A percentile compares a stretch with the other conserved stretches of the same genome.
These are phyloP conservation scores for Tubosaeta sp. DNA, from an alignment of 768 basidiomycete species.

Conservation along the genomic window DNA sequence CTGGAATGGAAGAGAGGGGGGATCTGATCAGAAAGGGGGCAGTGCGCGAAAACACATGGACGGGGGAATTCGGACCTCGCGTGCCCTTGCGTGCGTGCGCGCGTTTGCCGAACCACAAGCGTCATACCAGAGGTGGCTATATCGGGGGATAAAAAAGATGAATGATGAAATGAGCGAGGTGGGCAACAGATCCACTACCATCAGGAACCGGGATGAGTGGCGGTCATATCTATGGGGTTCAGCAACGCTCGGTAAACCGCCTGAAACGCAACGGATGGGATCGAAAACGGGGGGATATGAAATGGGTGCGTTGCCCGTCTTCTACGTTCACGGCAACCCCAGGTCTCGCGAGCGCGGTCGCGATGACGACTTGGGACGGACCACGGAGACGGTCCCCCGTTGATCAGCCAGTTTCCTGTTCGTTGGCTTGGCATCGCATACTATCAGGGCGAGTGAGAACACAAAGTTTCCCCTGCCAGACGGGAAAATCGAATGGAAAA, in stretches of 20 bases:
- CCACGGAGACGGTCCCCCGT: slow-evolving; percentile 30
- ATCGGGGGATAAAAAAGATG: neutral
- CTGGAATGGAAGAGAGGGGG: neutral
- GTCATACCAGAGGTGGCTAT: neutral
- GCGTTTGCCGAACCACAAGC: neutral
- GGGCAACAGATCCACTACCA: no score
- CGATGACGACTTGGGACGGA: slow-evolving; percentile 33
- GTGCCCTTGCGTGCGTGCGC: neutral
- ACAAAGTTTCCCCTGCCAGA: slow-evolving; percentile 15
- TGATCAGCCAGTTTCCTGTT: slow-evolving; percentile 22
- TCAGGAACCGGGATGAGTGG: no score
- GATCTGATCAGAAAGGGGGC: neutral
- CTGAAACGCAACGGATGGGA: no score
- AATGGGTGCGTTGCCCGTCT: no score
- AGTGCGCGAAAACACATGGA: neutral
- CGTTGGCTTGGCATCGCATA: slow-evolving; percentile 1
- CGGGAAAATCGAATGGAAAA: slow-evolving; percentile 4
- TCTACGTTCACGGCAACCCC: no score
- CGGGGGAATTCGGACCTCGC: neutral
- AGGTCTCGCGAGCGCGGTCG: slow-evolving; percentile 7
- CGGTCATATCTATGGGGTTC: no score
- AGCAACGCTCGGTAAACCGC: no score
- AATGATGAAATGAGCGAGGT: no score
- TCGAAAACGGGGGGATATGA: no score
- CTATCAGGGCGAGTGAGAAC: slow-evolving; percentile 2